These are phyloP conservation scores for Erigeron philadelphicus DNA, from an alignment of 140 eudicot species.

Conservation along the genomic window DNA sequence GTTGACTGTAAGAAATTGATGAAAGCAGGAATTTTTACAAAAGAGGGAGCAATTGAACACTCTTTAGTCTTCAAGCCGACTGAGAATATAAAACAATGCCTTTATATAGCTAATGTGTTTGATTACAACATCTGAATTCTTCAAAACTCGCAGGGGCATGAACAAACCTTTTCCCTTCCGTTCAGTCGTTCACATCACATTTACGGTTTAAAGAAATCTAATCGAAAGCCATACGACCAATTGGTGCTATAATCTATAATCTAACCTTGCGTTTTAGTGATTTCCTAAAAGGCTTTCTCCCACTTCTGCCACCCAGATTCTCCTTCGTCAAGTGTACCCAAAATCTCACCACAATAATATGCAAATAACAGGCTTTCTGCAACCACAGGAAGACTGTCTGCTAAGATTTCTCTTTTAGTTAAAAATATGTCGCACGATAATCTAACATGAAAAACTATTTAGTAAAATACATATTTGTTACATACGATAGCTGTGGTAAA, in stretches of 20 bases:
- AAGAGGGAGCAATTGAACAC: background rate
- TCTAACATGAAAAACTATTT: background rate
- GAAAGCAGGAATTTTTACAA: background rate
- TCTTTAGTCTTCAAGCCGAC: background rate
- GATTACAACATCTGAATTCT: constrained; percentile 15
- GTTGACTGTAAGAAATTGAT: background rate
- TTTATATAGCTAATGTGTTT: background rate
- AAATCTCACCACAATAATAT: constrained; percentile 69
- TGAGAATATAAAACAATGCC: background rate
- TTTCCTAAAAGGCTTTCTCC: constrained; percentile 80
- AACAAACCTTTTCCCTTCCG: constrained; percentile 81
- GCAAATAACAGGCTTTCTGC: constrained; percentile 67
- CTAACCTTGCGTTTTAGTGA: constrained; percentile 70
- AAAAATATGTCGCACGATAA: background rate
- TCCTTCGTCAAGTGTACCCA: constrained; percentile 65
- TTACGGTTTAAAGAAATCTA: background rate
- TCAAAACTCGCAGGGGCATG: constrained; percentile 83
- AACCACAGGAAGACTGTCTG: constrained; percentile 62
- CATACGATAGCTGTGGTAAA: background rate
- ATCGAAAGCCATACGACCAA: constrained; percentile 3
- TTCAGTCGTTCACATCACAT: constrained; percentile 25
- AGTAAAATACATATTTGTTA: background rate
- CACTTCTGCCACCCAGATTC: constrained; percentile 76
- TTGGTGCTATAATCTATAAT: background rate
- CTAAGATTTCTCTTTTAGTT: constrained; percentile 33